Percentiles rank a stretch among this genome's conserved stretches.
These are phyloP conservation scores for Paraphoma sp. DNA, from an alignment of 2,329 filamentous ascomycete species.

Conservation along the genomic window DNA sequence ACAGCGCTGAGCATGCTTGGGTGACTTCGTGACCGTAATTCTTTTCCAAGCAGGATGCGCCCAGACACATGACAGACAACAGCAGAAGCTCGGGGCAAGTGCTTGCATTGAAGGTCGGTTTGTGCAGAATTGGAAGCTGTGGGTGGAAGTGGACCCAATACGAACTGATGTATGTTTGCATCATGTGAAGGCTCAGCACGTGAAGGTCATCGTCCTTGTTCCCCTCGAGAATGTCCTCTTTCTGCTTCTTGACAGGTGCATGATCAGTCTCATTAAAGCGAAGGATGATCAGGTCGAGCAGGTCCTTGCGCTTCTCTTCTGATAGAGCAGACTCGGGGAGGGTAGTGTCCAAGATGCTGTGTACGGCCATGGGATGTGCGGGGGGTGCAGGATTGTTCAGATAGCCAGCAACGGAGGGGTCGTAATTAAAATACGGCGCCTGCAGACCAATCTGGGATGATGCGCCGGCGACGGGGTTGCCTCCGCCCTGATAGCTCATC, in stretches of 20 bases:
- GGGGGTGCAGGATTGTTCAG: conserved; percentile 60
- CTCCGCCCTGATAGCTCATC: conserved; percentile 43
- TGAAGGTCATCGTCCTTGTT: conserved; percentile 69
- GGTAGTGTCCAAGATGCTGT: conserved; percentile 80
- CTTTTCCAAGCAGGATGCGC: conserved; percentile 87
- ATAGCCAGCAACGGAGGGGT: conserved; percentile 56
- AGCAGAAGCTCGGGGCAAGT: conserved; percentile 84
- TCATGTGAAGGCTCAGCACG: conserved; percentile 85
- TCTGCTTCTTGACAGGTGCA: conserved; percentile 74
- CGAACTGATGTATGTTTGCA: conserved; percentile 86
- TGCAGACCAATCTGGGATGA: conserved; percentile 52
- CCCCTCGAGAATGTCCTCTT: conserved; percentile 79
- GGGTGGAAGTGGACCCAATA: conserved; percentile 97
- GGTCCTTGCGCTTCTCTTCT: conserved; percentile 82
- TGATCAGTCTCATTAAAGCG: conserved; percentile 84
- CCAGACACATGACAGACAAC: conserved; percentile 89
- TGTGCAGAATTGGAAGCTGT: conserved; percentile 92
- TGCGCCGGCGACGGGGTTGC: conserved; percentile 49
- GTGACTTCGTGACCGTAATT: conserved; percentile 76
- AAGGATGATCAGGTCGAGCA: conserved; percentile 80
- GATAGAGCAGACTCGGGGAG: conserved; percentile 82
- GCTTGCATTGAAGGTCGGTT: conserved; percentile 89
- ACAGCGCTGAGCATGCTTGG: conserved; percentile 78
- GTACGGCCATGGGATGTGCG: conserved; percentile 88
- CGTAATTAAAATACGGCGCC: conserved; percentile 59